A percentile compares a stretch with the other conserved stretches of the same genome.
These are phyloP conservation scores for Pseudoneurospora amorphoporcata DNA, from an alignment of 495 filamentous ascomycete genomes.

Conservation along the genomic window DNA sequence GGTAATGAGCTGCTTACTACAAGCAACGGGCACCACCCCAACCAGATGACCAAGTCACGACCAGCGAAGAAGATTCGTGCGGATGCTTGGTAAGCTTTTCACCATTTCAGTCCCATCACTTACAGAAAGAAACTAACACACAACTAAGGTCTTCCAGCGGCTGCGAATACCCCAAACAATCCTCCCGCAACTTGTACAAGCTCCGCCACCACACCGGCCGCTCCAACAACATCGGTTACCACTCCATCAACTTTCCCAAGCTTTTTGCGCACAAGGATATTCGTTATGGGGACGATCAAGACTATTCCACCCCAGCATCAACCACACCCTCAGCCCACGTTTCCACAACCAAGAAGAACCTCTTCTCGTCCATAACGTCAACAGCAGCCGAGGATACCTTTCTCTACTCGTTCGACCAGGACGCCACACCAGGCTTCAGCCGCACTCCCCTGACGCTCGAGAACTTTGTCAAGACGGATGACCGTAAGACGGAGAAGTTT, in stretches of 20 bases:
- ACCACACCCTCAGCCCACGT: neutral
- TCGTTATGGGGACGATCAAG: conserved; percentile 10
- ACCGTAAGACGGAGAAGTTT: conserved; percentile 33
- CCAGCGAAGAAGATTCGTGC: conserved; percentile 6
- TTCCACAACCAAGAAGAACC: conserved; percentile 10
- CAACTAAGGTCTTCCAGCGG: neutral
- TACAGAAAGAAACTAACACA: neutral
- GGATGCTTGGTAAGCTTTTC: conserved; percentile 5
- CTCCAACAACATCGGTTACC: conserved; percentile 11
- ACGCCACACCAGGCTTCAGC: conserved; percentile 22
- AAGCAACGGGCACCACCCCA: conserved; percentile 4
- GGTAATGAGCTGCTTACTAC: conserved; percentile 5
- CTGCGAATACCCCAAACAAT: neutral
- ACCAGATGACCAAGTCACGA: conserved; percentile 23
- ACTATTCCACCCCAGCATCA: too few relatives aligned
- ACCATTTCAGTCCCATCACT: neutral
- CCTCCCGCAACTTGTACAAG: neutral
- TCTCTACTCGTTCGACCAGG: conserved; percentile 35
- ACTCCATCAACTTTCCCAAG: conserved; percentile 30
- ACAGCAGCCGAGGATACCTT: conserved; percentile 24
- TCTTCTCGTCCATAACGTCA: conserved; percentile 10
- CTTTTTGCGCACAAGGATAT: conserved; percentile 23
- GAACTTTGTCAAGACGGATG: conserved; percentile 31
- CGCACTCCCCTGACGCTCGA: conserved; percentile 27
- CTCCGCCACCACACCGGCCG: conserved; percentile 2